Conservation (phyloP, 352 stramenopile species). For the Sclerospora graminicola region DNA sequence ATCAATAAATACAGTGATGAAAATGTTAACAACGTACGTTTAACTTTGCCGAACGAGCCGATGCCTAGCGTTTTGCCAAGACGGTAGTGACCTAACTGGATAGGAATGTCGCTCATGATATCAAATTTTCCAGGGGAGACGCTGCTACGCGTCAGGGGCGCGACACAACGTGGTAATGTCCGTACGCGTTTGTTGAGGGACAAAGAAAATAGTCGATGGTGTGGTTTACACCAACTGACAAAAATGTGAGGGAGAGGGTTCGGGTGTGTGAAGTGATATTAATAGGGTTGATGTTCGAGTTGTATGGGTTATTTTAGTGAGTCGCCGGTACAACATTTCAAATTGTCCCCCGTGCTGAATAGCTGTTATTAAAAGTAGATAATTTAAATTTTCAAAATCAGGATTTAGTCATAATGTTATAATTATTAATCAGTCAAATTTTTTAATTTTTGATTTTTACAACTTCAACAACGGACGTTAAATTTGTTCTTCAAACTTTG, state of each 20-base stretch:
- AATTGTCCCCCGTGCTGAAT: too few relatives aligned
- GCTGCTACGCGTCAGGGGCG: background rate
- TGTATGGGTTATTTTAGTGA: too few relatives aligned
- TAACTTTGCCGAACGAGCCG: constrained; percentile 98
- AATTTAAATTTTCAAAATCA: too few relatives aligned
- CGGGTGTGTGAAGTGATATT: too few relatives aligned
- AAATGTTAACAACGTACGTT: constrained; percentile 49
- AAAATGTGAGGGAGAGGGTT: background rate
- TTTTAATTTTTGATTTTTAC: too few relatives aligned
- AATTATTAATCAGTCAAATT: too few relatives aligned
- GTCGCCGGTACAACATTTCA: too few relatives aligned
- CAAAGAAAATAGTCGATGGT: constrained; percentile 1
- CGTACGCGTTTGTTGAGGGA: background rate
- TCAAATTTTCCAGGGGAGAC: background rate
- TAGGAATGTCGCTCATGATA: constrained; percentile 77
- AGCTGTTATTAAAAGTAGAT: too few relatives aligned
- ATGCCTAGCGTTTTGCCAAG: constrained; percentile 99
- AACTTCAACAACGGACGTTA: too few relatives aligned
- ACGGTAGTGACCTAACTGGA: constrained; percentile 96
- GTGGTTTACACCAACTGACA: background rate
- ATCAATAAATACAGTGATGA: background rate
- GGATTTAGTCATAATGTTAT: too few relatives aligned
- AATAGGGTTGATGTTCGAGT: too few relatives aligned
- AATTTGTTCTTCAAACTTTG: too few relatives aligned
- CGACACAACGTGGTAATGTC: constrained; percentile 1